Evolutionary conservation across 2,329 filamentous ascomycete genomes (phyloP).

Genomic region (Colletotrichum cordylinicola): DNA sequence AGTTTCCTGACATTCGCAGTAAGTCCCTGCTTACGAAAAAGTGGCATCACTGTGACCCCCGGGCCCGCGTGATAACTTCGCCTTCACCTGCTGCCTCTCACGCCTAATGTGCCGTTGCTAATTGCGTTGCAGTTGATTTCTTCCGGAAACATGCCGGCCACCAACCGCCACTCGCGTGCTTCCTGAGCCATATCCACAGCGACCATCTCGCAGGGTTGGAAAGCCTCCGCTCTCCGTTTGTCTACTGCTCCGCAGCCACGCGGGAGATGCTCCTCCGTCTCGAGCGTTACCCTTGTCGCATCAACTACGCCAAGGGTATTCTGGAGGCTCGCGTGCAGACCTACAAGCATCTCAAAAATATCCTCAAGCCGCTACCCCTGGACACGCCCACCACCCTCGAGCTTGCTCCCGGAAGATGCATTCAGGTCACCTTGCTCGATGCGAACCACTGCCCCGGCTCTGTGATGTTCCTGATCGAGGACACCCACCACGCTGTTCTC

Average conservation of each 20-base stretch:
- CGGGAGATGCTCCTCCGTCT: slow-evolving; percentile 80
- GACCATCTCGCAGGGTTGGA: slow-evolving; percentile 88
- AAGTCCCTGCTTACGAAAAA: slow-evolving; percentile 23
- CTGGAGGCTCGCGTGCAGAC: slow-evolving; percentile 76
- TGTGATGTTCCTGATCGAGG: slow-evolving; percentile 92
- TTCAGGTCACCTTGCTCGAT: slow-evolving; percentile 85
- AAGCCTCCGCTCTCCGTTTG: slow-evolving; percentile 76
- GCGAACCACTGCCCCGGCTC: slow-evolving; percentile 92
- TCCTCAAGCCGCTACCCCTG: slow-evolving; percentile 83
- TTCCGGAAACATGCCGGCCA: slow-evolving; percentile 66
- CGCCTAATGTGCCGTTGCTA: not conserved
- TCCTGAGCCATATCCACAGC: slow-evolving; percentile 91
- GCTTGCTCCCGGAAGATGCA: slow-evolving; percentile 68
- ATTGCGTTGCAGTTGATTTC: slow-evolving; percentile 71
- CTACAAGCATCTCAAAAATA: slow-evolving; percentile 75
- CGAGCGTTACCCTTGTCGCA: slow-evolving; percentile 78
- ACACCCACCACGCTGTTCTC: slow-evolving; percentile 71
- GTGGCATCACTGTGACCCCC: not conserved
- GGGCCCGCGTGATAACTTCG: not conserved
- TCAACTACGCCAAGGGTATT: slow-evolving; percentile 82
- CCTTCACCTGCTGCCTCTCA: slow-evolving; percentile 10
- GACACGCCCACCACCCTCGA: slow-evolving; percentile 82
- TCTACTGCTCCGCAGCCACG: slow-evolving; percentile 90
- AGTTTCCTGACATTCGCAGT: slow-evolving; percentile 82
- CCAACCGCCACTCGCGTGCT: slow-evolving; percentile 77